A percentile compares a stretch with the other conserved stretches of the same genome.
Conservation (phyloP, 495 filamentous ascomycete species). For the Tuber microsphaerosporum region DNA sequence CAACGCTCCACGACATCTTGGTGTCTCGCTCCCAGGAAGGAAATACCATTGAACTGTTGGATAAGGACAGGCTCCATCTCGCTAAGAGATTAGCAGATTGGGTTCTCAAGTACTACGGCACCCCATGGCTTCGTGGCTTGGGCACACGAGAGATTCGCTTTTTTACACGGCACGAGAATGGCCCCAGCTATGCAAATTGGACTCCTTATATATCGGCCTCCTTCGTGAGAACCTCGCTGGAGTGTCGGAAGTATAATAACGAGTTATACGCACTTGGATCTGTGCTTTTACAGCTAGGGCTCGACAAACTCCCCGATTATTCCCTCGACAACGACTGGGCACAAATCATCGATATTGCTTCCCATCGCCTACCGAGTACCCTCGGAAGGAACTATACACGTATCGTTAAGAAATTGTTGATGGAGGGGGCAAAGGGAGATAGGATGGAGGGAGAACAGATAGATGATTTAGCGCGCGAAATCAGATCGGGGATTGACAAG, state of each 20-base stretch:
- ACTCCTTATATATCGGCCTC: not conserved
- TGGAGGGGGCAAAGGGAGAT: not conserved
- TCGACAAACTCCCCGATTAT: not conserved
- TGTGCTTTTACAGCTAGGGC: not conserved
- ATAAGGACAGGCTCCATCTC: not conserved
- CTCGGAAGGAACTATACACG: not conserved
- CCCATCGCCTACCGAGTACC: not conserved
- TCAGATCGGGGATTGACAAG: not conserved
- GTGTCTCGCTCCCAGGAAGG: not conserved
- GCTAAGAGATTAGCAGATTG: not conserved
- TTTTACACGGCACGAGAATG: not conserved
- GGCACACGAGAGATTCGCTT: not conserved
- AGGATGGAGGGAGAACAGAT: not conserved
- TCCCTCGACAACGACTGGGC: not conserved
- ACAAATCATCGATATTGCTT: not conserved
- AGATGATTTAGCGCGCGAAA: not conserved
- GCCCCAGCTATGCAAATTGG: not conserved
- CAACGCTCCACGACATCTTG: not conserved
- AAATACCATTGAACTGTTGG: not conserved
- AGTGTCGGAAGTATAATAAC: fast-evolving
- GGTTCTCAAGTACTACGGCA: not conserved
- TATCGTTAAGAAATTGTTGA: not conserved
- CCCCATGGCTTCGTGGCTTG: not conserved
- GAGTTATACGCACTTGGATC: not conserved
- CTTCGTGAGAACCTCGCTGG: fast-evolving